phyloP scores from a whole-genome alignment of 306 rosid genomes.

The Trifolium dubium region DNA sequence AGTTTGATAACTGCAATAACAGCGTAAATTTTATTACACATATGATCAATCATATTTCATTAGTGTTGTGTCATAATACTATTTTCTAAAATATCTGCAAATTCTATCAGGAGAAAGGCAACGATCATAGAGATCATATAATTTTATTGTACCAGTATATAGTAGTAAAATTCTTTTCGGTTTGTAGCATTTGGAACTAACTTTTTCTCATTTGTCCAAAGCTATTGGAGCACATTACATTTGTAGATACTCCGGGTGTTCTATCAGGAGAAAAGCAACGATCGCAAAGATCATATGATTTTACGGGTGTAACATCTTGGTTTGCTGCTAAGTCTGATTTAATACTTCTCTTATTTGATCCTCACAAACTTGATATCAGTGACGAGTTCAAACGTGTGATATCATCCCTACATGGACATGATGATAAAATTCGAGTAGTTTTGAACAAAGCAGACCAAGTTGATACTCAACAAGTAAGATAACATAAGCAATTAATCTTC shows the following conservation, averaged over 20 bases:
- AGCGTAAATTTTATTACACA: neutral
- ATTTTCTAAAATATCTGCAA: neutral
- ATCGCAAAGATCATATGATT: slow-evolving; percentile 84
- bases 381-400: slow-evolving; percentile 97
- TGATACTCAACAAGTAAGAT: slow-evolving; percentile 89
- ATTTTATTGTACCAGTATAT: neutral
- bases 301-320: slow-evolving; percentile 97
- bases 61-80: neutral
- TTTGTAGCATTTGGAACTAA: slow-evolving; percentile 30
- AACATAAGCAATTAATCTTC: neutral
- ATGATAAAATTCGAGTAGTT: slow-evolving; percentile 92
- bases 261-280: slow-evolving; percentile 97
- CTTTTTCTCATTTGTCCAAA: slow-evolving; percentile 33
- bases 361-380: slow-evolving; percentile 96
- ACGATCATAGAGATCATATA: neutral
- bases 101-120: neutral
- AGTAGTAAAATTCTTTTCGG: neutral
- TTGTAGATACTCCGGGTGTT: slow-evolving; percentile 98
- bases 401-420: slow-evolving; percentile 83
- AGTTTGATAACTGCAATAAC: neutral
- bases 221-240: slow-evolving; percentile 87
- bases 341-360: slow-evolving; percentile 90
- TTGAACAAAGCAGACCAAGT: slow-evolving; percentile 93
- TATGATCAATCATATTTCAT: neutral
- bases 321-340: slow-evolving; percentile 95